Percentiles rank a stretch among this genome's conserved stretches.
These are phyloP conservation scores for Aspergillus novofumigatus DNA, from an alignment of 2,329 filamentous ascomycete species.

Conservation along the genomic window DNA sequence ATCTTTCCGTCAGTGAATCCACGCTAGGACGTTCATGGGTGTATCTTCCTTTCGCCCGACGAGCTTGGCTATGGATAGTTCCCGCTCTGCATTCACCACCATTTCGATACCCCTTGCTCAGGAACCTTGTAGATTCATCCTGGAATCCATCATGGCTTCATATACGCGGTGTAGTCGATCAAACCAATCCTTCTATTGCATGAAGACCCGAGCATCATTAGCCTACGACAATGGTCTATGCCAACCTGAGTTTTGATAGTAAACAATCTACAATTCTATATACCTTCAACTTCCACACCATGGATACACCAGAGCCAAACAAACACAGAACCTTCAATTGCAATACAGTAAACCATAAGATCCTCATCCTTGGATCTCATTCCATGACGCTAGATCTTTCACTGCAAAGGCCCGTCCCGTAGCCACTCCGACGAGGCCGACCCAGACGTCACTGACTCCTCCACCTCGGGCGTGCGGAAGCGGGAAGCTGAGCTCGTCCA, in stretches of 20 bases:
- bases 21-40: not conserved
- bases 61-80: not conserved
- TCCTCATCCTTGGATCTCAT: not conserved
- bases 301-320: not conserved
- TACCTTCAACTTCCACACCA: not conserved
- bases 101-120: not conserved
- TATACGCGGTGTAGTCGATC: not conserved
- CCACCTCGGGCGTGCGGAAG: slow-evolving; percentile 21
- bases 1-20: not conserved
- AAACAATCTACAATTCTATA: not conserved
- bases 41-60: not conserved
- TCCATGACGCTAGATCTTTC: not conserved
- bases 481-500: not conserved
- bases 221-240: not conserved
- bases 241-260: not conserved
- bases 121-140: not conserved
- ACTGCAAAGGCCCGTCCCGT: slow-evolving; percentile 7
- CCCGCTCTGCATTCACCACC: not conserved
- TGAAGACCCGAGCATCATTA: not conserved
- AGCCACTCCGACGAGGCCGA: not conserved
- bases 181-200: not conserved
- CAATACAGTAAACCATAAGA: not conserved
- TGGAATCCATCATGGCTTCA: not conserved
- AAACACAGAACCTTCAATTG: not conserved
- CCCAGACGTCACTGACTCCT: not conserved